Evolutionary conservation across 2,329 filamentous ascomycete genomes (phyloP).

Genomic region (Trichothecium roseum): DNA sequence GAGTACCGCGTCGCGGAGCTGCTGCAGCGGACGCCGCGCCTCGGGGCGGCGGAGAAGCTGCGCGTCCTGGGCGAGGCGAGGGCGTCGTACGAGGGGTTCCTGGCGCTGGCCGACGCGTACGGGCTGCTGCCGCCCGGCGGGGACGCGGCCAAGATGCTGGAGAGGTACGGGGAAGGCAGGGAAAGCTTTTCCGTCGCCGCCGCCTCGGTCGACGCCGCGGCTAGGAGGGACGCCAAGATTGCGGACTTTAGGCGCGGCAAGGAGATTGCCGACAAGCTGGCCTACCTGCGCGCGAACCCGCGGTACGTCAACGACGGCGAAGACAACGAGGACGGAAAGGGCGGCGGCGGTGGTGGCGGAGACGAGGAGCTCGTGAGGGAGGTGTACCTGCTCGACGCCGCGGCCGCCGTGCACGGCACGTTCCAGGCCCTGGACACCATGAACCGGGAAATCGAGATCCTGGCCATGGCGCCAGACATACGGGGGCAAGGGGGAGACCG

Average conservation of each 20-base stretch:
- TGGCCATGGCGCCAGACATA: conserved; percentile 59
- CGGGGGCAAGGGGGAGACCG: too few species aligned
- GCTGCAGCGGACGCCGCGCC: conserved; percentile 52
- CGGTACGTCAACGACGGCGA: conserved; percentile 47
- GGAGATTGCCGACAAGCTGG: conserved; percentile 71
- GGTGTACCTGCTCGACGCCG: conserved; percentile 66
- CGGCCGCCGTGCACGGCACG: conserved; percentile 64
- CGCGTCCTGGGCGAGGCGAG: conserved; percentile 52
- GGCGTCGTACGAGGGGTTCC: conserved; percentile 65
- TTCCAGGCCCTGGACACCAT: conserved; percentile 84
- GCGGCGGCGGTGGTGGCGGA: too few species aligned
- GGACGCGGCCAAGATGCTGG: conserved; percentile 39
- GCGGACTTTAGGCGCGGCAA: conserved; percentile 77
- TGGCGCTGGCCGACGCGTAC: conserved; percentile 71
- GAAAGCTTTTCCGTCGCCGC: conserved; percentile 63
- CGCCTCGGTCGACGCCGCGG: conserved; percentile 45
- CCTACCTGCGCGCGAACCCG: conserved; percentile 36
- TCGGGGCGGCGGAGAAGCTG: conserved; percentile 46
- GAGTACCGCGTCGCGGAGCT: conserved; percentile 74
- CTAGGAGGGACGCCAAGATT: conserved; percentile 75
- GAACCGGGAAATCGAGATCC: conserved; percentile 72
- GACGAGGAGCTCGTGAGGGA: conserved; percentile 81
- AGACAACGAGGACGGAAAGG: too few species aligned
- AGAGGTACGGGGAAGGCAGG: conserved; percentile 62
- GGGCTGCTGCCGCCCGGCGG: conserved; percentile 58